Conservation (phyloP, 805 yeast species). For the Myxozyma kluyveri region DNA sequence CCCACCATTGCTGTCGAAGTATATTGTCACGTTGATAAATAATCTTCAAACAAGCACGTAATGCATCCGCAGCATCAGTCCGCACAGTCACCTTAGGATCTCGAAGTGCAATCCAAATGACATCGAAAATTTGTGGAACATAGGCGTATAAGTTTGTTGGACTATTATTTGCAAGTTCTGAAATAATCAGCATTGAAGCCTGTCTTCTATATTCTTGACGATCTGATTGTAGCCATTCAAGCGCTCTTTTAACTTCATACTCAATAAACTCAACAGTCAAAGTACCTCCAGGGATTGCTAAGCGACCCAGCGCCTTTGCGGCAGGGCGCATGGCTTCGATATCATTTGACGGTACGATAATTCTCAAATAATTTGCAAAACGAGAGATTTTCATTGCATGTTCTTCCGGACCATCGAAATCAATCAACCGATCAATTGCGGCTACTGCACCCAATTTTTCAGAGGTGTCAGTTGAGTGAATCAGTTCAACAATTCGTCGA, state of each 20-base stretch:
- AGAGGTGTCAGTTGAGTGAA: constrained; percentile 66
- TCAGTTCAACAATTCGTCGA: constrained; percentile 78
- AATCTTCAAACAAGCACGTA: constrained; percentile 74
- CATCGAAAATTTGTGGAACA: constrained; percentile 72
- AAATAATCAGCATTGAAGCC: constrained; percentile 81
- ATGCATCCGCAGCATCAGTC: constrained; percentile 76
- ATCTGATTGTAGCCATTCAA: constrained; percentile 89
- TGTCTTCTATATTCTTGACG: constrained; percentile 70
- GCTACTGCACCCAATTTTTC: constrained; percentile 87
- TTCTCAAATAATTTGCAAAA: constrained; percentile 81
- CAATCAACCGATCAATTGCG: constrained; percentile 84
- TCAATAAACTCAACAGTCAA: constrained; percentile 91
- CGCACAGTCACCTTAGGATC: constrained; percentile 75
- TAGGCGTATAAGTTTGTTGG: constrained; percentile 80
- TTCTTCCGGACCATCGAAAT: constrained; percentile 77
- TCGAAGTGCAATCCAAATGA: constrained; percentile 82
- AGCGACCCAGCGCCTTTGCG: constrained; percentile 78
- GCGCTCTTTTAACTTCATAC: constrained; percentile 79
- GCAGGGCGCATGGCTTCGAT: constrained; percentile 82
- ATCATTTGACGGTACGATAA: constrained; percentile 77
- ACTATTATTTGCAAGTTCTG: constrained; percentile 79
- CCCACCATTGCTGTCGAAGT: constrained; percentile 72
- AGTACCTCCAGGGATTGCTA: constrained; percentile 87
- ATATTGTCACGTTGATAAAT: constrained; percentile 74
- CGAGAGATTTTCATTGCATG: constrained; percentile 85